These are phyloP conservation scores for Beauveria australis DNA, from an alignment of 2,329 filamentous ascomycete genomes.

Conservation along the genomic window DNA sequence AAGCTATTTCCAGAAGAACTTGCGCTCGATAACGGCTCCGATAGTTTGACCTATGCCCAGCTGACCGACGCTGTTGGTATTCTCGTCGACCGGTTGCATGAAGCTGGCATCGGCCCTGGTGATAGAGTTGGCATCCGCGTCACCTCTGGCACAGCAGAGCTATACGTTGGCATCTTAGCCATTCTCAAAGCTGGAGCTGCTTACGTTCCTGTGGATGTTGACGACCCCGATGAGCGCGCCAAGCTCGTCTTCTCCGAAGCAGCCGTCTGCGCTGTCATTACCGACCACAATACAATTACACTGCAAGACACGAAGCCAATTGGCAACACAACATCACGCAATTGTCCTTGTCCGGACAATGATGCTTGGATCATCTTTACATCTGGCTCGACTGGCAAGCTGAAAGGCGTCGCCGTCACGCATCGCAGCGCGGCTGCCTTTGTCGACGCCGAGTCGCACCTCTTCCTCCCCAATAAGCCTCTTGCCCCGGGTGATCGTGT, in stretches of 20 bases:
- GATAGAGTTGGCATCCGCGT: slow-evolving; percentile 16
- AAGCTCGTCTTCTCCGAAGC: slow-evolving; percentile 16
- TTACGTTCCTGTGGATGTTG: slow-evolving; percentile 18
- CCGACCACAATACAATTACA: slow-evolving; percentile 14
- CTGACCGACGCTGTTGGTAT: slow-evolving; percentile 7
- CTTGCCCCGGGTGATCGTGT: slow-evolving; percentile 17
- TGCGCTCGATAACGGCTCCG: slow-evolving; percentile 15
- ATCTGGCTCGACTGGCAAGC: slow-evolving; percentile 12
- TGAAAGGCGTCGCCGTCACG: slow-evolving; percentile 18
- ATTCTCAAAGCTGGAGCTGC: slow-evolving; percentile 15
- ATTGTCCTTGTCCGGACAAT: slow-evolving; percentile 11
- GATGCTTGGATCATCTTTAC: slow-evolving; percentile 21
- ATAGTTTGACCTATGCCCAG: slow-evolving; percentile 11
- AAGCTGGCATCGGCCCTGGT: slow-evolving; percentile 13
- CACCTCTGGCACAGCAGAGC: slow-evolving; percentile 15
- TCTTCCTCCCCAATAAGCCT: slow-evolving; percentile 15
- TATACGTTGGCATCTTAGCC: slow-evolving; percentile 16
- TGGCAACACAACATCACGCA: not conserved
- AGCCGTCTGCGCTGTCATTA: slow-evolving; percentile 13
- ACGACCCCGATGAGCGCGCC: slow-evolving; percentile 17
- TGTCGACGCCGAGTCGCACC: slow-evolving; percentile 17
- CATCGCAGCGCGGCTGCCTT: slow-evolving; percentile 19
- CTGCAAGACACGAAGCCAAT: not conserved
- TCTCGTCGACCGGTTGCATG: slow-evolving; percentile 8
- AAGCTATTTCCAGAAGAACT: slow-evolving; percentile 5